Base-by-base conservation (phyloP, 2,329 filamentous ascomycete genomes). In the Seiridium unicorne region DNA sequence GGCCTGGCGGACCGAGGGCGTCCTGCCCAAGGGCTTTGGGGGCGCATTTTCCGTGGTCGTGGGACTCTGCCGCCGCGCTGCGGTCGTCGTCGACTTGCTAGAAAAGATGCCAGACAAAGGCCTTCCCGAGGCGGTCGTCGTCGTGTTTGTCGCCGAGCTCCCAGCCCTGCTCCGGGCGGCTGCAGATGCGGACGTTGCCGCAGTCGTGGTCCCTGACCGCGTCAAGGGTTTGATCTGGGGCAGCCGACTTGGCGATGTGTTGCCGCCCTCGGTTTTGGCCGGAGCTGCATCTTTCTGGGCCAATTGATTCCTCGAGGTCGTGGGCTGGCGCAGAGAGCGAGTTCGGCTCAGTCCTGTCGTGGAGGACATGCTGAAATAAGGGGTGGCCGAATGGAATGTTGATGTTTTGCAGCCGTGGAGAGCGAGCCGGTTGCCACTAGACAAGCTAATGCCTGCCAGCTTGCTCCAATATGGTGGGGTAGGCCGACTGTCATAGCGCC, bases 241-340 rank as follows among this genome's bases (percentile, higher is more conserved):
- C 38, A 84, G 72, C 44, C 81, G 77, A 66, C 78, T 84, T 2
- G 82, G 81, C 8, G 82, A 84, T 18, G 64, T 68, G 64, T 70
- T 77, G 60, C 77, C 73, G 34, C 68, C 59, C 44, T 71, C 70
- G 54, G 48, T 66, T 49, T 64, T 62, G 57, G 62, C 48, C 59
- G 66, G 55, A 34, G 64, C 63, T 13, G 57, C 61, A 51, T 63
- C 60, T 53, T 57, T 63, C 44, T 65, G 60, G 10, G n/a, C 54
- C 47, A 59, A 48, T 58, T 49, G 63, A 54, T 61, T 62, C 36
- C 61, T 63, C 8, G 62, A 62, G 18, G 59, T 44, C 3, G 70
- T 66, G 18, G 76, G 79, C 61, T 79, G 79, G 42, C 81, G 81
- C 59, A 84, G 65, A 3, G 83, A 83, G 18, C 80, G 77, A 36